Evolutionary conservation across 2,329 filamentous ascomycete genomes (phyloP), one percentile per base, ranked within the genome.

Genomic region (Magnaporthiopsis rhizophila): DNA sequence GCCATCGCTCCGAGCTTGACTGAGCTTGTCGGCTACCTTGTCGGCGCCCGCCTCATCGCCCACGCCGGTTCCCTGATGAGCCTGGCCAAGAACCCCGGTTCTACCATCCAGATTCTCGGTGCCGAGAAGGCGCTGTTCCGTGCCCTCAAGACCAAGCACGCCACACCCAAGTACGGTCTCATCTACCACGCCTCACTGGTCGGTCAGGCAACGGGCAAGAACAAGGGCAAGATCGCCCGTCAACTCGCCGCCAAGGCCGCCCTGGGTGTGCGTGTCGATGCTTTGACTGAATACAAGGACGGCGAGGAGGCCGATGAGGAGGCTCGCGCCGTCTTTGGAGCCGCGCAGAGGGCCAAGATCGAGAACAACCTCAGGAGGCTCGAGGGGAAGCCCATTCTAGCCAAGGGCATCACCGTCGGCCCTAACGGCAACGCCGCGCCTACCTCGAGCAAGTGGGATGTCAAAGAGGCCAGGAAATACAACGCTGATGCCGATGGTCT

Each of bases 221-320:
- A 98, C 83, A 99, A 99, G 88, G 95, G 95, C 72, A 99, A 99
- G 84, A 97, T 99, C 74, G 95, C 95, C 58, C 91, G 95, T 84
- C 92, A 97, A 83, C 85, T 99, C 67, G 90, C 95, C 61, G 90
- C 94, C 70, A 98, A 98, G 83, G 88, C 94, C 60, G 92, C 95
- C 32, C 86, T 99, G 62, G 93, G 93, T 82, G 83, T 97, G 61
- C 92, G 95, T 79, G 90, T 97, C 62, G 95, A 99, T 77, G 92
- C 95, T 34, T 84, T 96, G 59, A 87, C 88, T 64, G 90, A 93
- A 68, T 92, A 90, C 82, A 86, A 89, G 65, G 86, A 86, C 66
- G 82, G 89, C 66, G 87, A 89, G 61, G 86, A 82, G 30, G 78
- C 87, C 30, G 91, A 94, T 34, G 95, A 99, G 70, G 94, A 99